Conservation (phyloP, 2,329 filamentous ascomycete genomes). For the Ceratocystis ficicola region DNA sequence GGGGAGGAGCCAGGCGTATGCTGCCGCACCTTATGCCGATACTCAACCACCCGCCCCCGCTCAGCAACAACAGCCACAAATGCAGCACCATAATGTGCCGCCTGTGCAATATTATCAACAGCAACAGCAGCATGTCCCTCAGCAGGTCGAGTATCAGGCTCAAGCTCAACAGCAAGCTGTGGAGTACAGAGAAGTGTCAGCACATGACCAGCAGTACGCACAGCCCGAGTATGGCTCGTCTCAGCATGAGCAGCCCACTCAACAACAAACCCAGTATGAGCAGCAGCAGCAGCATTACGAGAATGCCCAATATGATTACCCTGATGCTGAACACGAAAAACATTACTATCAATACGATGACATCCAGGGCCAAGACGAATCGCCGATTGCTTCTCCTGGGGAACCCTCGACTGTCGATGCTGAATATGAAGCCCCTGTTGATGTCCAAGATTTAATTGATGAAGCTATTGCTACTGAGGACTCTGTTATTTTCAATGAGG, state of each 20-base stretch:
- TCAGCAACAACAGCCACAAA: slow-evolving; percentile 29
- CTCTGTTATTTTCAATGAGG: background rate
- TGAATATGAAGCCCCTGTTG: background rate
- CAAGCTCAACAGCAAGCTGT: background rate
- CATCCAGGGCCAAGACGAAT: background rate
- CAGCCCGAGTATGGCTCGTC: background rate
- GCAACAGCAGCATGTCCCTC: background rate
- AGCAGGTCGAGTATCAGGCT: slow-evolving; percentile 4
- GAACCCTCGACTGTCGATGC: background rate
- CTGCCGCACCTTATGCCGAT: slow-evolving; percentile 1
- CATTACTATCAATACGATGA: background rate
- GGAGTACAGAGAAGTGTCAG: background rate
- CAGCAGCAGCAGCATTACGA: background rate
- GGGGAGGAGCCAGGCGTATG: slow-evolving; percentile 15
- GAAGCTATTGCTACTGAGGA: background rate
- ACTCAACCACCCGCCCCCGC: background rate
- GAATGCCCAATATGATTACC: background rate
- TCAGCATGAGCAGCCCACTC: background rate
- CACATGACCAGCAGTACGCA: background rate
- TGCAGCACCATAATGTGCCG: slow-evolving; percentile 22
- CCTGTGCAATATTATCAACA: slow-evolving; percentile 8
- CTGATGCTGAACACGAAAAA: background rate
- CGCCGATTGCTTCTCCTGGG: background rate
- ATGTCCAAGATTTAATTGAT: background rate
- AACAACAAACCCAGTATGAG: background rate